These are phyloP conservation scores for Groenewaldozyma salmanticensis DNA, from an alignment of 805 yeast genomes.

Conservation along the genomic window DNA sequence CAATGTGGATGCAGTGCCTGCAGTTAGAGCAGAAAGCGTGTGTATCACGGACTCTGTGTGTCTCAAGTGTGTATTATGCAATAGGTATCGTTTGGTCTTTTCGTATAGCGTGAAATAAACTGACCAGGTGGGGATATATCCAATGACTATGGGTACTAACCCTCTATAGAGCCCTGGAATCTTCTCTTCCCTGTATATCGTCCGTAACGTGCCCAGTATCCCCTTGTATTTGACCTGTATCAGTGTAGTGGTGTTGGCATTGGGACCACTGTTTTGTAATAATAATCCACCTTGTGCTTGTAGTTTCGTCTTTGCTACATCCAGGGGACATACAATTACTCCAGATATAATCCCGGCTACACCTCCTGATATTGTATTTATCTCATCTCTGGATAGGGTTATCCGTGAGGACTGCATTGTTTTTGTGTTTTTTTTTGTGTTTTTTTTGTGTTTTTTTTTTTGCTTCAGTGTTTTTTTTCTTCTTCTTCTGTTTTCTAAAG, in stretches of 20 bases:
- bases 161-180: conserved; percentile 80
- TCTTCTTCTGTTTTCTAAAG: too few species aligned
- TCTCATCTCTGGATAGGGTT: conserved; percentile 20
- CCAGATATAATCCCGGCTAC: conserved; percentile 90
- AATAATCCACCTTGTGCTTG: conserved; percentile 75
- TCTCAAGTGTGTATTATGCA: conserved; percentile 18
- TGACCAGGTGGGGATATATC: conserved; percentile 97
- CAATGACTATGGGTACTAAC: conserved; percentile 80
- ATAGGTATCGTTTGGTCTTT: conserved; percentile 47
- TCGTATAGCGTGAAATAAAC: conserved; percentile 90
- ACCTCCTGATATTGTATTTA: conserved; percentile 83
- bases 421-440: too few species aligned
- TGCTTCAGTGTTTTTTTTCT: too few species aligned
- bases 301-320: conserved; percentile 86
- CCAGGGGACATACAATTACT: conserved; percentile 84
- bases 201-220: conserved; percentile 44
- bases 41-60: conserved; percentile 17
- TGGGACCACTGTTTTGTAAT: conserved; percentile 3
- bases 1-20: conserved; percentile 80
- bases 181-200: conserved; percentile 73
- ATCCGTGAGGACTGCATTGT: too few species aligned
- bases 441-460: too few species aligned
- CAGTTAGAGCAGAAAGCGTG: conserved; percentile 62
- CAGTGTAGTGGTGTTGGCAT: background rate
- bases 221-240: conserved; percentile 16